phyloP scores from a whole-genome alignment of 441 rosid genomes.

The Euphorbia schlechtendalii region DNA sequence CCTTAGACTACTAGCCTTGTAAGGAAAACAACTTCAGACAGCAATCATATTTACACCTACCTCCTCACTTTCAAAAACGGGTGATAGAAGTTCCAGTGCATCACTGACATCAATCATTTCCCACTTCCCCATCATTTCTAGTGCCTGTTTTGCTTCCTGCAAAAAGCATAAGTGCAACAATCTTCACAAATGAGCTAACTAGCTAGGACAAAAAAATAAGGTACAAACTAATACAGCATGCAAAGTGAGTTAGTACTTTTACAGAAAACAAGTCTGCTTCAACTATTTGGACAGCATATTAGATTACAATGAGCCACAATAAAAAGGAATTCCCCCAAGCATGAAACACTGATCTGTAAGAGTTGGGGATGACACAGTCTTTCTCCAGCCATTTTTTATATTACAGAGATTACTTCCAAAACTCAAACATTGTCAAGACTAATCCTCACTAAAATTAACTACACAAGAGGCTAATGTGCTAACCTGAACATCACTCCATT shows the following conservation, averaged over 20 bases:
- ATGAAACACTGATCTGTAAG: neutral
- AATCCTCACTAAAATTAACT: neutral
- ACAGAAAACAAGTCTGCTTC: constrained; percentile 5
- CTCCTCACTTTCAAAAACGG: constrained; percentile 97
- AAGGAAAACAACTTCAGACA: neutral
- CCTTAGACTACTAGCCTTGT: neutral
- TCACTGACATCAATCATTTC: constrained; percentile 90
- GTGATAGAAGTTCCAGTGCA: constrained; percentile 94
- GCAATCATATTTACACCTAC: constrained; percentile 28
- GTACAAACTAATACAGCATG: neutral
- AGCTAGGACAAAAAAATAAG: constrained; percentile 3
- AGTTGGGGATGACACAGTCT: neutral
- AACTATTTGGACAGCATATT: constrained; percentile 1
- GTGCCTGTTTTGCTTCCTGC: constrained; percentile 98
- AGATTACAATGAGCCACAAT: neutral
- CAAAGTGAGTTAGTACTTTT: neutral
- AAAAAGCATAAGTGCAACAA: constrained; percentile 27
- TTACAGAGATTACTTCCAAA: neutral
- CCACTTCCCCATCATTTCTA: constrained; percentile 91
- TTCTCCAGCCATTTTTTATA: neutral
- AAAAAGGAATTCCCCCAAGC: neutral
- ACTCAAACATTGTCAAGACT: neutral
- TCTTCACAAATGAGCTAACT: constrained; percentile 15
- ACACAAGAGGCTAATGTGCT: constrained; percentile 12
- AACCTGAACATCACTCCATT: constrained; percentile 99